Evolutionary conservation across 306 rosid genomes (phyloP), one percentile per base, ranked within the genome.

Genomic region (Vigna hirtella): DNA sequence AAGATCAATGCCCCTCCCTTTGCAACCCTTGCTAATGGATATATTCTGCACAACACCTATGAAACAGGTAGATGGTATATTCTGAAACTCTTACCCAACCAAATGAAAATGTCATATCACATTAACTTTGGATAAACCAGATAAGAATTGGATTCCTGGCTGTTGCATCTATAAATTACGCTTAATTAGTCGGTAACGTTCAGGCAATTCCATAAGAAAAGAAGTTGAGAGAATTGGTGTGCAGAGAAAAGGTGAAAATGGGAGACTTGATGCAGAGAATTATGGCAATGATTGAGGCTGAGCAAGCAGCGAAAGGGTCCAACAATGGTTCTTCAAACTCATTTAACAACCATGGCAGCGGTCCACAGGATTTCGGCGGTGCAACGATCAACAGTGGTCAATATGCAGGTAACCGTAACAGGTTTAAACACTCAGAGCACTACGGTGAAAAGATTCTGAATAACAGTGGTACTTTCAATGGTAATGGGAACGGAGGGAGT

Each of bases 401-500:
- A 7, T 2, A 17, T 53, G 12, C 28, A 1, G 28, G 28, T 0
- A 16, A 53, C 28, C 28, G 59, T 53, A 18, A 16, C 26, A 7
- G 59, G 9, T 7, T 18, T 10, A 1, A 51, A 11, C 5, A 30
- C 61, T 3, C 9, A 9, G 12, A 72, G 9, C 34, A 55, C 34
- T 6, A 40, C 9, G 17, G 6, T 12, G 57, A 4, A 0, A n/a
- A 13, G 2, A 6, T 16, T 3, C 0, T 58, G 10, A 45, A 73
- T n/a, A 74, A 74, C n/a, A 5, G 28, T 20, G 75, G 49, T 9
- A 34, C 5, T 52, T 17, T 65, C 52, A 9, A 12, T 34, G 84
- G 80, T 5, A 16, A 74, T 66, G 84, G 76, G 16, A 74, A 81
- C 8, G 80, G 76, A 2, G 70, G 65, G 6, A 3, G 18, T 5